Conservation (phyloP, 352 stramenopile genomes). For the Pythium guiyangense region DNA sequence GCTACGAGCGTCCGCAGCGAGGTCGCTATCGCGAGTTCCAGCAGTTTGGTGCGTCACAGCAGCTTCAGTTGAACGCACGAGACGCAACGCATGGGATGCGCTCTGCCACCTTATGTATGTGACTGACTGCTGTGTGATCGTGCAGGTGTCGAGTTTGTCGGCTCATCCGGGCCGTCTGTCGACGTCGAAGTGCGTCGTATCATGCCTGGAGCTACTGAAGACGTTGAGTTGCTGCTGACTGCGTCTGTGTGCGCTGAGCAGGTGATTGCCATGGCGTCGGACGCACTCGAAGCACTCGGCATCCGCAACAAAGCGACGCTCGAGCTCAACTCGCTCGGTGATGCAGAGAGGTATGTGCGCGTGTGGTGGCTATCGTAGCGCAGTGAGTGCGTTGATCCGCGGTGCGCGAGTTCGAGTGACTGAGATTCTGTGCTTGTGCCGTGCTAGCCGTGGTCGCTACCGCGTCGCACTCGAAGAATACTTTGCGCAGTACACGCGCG, state of each 20-base stretch:
- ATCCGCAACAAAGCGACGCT: constrained; percentile 59
- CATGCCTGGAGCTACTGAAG: no score
- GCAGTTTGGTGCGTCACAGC: constrained; percentile 60
- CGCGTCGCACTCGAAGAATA: constrained; percentile 57
- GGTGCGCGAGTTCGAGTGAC: neutral
- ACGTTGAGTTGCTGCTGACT: neutral
- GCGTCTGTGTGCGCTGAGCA: constrained; percentile 11
- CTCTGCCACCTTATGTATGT: neutral
- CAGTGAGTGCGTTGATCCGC: neutral
- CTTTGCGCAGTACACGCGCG: constrained; percentile 54
- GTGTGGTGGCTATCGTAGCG: neutral
- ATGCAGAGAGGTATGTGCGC: constrained; percentile 68
- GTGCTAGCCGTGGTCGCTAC: constrained; percentile 58
- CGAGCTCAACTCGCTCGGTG: constrained; percentile 81
- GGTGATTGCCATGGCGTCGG: constrained; percentile 76
- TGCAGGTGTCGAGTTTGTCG: constrained; percentile 73
- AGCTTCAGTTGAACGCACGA: neutral
- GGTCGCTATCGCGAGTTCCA: constrained; percentile 87
- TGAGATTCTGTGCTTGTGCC: neutral
- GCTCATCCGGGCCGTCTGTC: constrained; percentile 66
- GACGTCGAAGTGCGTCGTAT: constrained; percentile 55
- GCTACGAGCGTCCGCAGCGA: constrained; percentile 83
- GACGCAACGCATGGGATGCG: neutral
- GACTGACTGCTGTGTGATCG: constrained; percentile 1
- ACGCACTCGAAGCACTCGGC: constrained; percentile 47